phyloP scores from a whole-genome alignment of 768 basidiomycete species.

The Leccinum longicurvipes region DNA sequence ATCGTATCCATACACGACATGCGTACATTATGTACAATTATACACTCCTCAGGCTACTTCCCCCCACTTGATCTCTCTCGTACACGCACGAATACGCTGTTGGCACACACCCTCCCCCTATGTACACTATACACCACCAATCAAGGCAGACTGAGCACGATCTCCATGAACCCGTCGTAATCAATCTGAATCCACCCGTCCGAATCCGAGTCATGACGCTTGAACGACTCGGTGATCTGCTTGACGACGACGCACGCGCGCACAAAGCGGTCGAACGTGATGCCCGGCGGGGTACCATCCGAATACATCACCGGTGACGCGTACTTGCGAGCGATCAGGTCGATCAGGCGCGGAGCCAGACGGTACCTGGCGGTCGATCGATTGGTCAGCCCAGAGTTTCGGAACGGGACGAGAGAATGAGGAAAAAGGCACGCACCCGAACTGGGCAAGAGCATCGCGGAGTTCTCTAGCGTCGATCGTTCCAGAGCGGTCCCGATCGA shows the following conservation, averaged over 20 bases:
- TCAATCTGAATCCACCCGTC: constrained; percentile 53
- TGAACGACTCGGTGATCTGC: constrained; percentile 72
- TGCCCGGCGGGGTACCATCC: constrained; percentile 46
- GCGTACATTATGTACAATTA: background rate
- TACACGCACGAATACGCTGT: background rate
- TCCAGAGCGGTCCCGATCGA: constrained; percentile 81
- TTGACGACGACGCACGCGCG: constrained; percentile 81
- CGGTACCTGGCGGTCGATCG: constrained; percentile 45
- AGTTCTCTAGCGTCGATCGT: constrained; percentile 73
- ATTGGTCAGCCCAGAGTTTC: background rate
- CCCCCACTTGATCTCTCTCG: background rate
- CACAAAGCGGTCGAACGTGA: constrained; percentile 85
- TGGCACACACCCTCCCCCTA: background rate
- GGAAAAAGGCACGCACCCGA: constrained; percentile 47
- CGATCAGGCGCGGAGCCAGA: constrained; percentile 61
- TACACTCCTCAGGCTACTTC: background rate
- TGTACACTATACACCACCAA: background rate
- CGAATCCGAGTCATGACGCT: constrained; percentile 57
- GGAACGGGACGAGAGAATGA: background rate
- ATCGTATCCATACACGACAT: no score
- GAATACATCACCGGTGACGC: constrained; percentile 39
- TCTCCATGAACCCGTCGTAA: constrained; percentile 55
- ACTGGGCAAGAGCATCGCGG: constrained; percentile 62
- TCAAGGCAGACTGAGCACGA: constrained; percentile 46
- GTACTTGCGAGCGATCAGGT: constrained; percentile 75